These are phyloP conservation scores for Cladosporium sp. DNA, from an alignment of 2,329 filamentous ascomycete species.

Conservation along the genomic window DNA sequence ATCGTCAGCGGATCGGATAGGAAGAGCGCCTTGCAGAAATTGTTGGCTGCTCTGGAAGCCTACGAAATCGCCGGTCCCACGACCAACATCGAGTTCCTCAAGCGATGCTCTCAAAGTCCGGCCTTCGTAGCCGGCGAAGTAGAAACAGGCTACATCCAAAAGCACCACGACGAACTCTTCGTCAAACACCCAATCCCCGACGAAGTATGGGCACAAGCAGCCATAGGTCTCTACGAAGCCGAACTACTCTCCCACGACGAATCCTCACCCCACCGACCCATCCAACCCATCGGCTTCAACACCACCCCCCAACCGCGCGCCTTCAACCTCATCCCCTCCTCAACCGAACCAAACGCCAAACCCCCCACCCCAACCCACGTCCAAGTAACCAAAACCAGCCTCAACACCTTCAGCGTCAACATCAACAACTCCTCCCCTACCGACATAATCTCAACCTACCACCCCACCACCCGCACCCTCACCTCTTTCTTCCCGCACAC, in stretches of 20 bases:
- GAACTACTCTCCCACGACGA: conserved; percentile 44
- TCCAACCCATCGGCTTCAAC: conserved; percentile 53
- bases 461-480: conserved; percentile 47
- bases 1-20: conserved; percentile 82
- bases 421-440: conserved; percentile 30
- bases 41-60: conserved; percentile 73
- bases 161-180: conserved; percentile 78
- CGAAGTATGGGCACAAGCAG: conserved; percentile 83
- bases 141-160: conserved; percentile 94
- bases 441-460: conserved; percentile 44
- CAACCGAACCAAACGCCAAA: conserved; percentile 41
- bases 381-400: conserved; percentile 49
- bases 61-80: conserved; percentile 92
- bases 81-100: conserved; percentile 97
- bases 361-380: conserved; percentile 33
- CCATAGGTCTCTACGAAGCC: conserved; percentile 59
- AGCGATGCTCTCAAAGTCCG: conserved; percentile 73
- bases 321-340: conserved; percentile 50
- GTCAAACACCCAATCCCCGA: conserved; percentile 55
- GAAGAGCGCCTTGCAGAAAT: conserved; percentile 75
- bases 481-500: conserved; percentile 78
- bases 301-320: conserved; percentile 57
- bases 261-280: conserved; percentile 22
- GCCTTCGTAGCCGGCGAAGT: conserved; percentile 85
- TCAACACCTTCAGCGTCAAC: conserved; percentile 48